Evolutionary conservation across 345 rosid species (phyloP).

Genomic region (Odontarrhena argentea): DNA sequence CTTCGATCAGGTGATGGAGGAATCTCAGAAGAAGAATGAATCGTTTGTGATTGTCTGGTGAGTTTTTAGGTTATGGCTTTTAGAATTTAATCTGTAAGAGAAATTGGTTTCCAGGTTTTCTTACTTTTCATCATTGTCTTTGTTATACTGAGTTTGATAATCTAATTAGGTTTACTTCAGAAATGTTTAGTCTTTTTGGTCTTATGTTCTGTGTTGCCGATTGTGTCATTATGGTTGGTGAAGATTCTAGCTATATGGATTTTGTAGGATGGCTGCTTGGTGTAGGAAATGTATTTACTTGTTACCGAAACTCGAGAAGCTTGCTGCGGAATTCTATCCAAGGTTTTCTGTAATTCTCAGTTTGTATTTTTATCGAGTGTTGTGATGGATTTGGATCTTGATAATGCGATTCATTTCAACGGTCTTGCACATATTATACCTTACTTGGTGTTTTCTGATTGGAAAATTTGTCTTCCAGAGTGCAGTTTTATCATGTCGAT

Average conservation of each 20-base stretch:
- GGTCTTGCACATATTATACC: neutral
- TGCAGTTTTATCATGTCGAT: slow-evolving; percentile 74
- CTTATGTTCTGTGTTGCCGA: neutral
- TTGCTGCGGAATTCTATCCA: slow-evolving; percentile 83
- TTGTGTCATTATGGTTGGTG: slow-evolving; percentile 25
- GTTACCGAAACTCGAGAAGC: slow-evolving; percentile 83
- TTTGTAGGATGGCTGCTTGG: slow-evolving; percentile 94
- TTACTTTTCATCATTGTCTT: neutral
- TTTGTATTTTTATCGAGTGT: neutral
- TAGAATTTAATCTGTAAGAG: neutral
- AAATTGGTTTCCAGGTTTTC: neutral
- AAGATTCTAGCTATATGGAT: slow-evolving; percentile 35
- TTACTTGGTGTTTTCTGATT: slow-evolving; percentile 9
- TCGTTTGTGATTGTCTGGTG: slow-evolving; percentile 75
- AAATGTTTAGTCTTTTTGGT: slow-evolving; percentile 1
- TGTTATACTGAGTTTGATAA: neutral
- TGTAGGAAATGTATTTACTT: slow-evolving; percentile 92
- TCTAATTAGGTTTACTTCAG: neutral
- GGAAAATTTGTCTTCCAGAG: slow-evolving; percentile 43
- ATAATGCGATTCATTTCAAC: neutral
- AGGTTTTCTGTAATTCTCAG: slow-evolving; percentile 49
- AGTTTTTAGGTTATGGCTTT: slow-evolving; percentile 20
- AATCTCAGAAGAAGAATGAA: slow-evolving; percentile 69
- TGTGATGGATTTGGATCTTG: neutral
- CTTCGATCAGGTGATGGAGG: slow-evolving; percentile 76